Base-by-base conservation (phyloP, 75 land plant genomes). In the Picea glauca region DNA sequence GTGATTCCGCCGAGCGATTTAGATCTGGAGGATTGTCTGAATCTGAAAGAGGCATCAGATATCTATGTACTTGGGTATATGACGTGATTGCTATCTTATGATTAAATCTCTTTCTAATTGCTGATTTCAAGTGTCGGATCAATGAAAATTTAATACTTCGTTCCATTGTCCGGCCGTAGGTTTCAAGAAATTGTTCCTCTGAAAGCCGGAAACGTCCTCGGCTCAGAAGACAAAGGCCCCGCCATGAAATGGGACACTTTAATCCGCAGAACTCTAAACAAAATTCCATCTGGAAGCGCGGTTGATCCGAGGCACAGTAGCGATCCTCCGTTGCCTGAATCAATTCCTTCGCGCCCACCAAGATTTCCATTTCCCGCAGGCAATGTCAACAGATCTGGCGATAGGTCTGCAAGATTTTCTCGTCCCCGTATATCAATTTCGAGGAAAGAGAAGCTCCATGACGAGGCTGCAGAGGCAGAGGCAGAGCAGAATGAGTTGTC, bases 161-260 rank as follows among this genome's bases (percentile, higher is more conserved):
- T 46, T 0, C 8, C 50, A 46, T 46, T 6, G 6, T 46, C 7
- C 7, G 50, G 50, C 0, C 6, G 50, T 91, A 93, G 98, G 85
- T 90, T 94, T 73, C 97, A 96, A 72, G 94, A 92, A 75, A 89
- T 96, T 57, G 96, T 96, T 13, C 98, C 97, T 6, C 60, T 96
- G 59, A 91, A 90, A 65, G 91, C 98, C 0, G 93, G 91, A 6
- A 93, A 94, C 70, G 91, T 93, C 0, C 59, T 96, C 9, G 92
- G 96, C 2, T 84, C 90, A 5, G 97, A 94, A 81, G 87, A 95
- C 76, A 80, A 83, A 17, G 85, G 87, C 11, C 91, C 98, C 0
- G 92, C 91, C n/a, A 78, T 79, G 40, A 84, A 64, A 76, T 95
- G 98, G 98, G 88, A 90, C 9, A 3, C 81, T 0, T 83, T 88